These are phyloP conservation scores for Rubroboletus satanas DNA, from an alignment of 768 basidiomycete genomes.

Conservation along the genomic window DNA sequence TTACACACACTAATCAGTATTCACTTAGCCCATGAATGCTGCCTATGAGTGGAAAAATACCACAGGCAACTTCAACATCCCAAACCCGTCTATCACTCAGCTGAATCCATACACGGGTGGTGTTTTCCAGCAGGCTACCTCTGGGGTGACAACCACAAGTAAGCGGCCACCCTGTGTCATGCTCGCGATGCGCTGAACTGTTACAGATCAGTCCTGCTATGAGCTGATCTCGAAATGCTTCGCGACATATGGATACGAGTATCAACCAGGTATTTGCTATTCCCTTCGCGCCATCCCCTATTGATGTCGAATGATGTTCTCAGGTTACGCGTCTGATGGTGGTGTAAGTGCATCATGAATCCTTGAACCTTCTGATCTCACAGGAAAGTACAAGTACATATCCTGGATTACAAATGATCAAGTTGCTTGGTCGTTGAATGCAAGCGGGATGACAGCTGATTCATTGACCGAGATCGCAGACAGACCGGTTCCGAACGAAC, in stretches of 20 bases:
- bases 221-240: constrained; percentile 47
- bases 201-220: constrained; percentile 67
- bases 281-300: neutral
- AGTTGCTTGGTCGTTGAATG: constrained; percentile 67
- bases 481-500: constrained; percentile 76
- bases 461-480: constrained; percentile 54
- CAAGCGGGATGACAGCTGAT: constrained; percentile 58
- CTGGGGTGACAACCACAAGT: constrained; percentile 62
- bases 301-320: neutral
- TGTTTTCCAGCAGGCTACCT: constrained; percentile 80
- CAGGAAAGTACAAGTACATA: constrained; percentile 52
- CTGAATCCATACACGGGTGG: constrained; percentile 74
- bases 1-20: neutral
- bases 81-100: constrained; percentile 44
- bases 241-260: constrained; percentile 78
- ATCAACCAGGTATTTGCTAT: constrained; percentile 52
- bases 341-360: constrained; percentile 40
- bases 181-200: neutral
- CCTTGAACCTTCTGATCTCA: constrained; percentile 2
- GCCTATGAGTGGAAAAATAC: constrained; percentile 68
- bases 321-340: constrained; percentile 33
- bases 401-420: constrained; percentile 67
- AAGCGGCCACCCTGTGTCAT: constrained; percentile 12
- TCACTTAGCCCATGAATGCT: constrained; percentile 68
- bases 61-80: constrained; percentile 53